Percentiles rank a stretch among this genome's conserved stretches.
phyloP scores from a whole-genome alignment of 108 stramenopile genomes.

The Nannochloropsis salina region DNA sequence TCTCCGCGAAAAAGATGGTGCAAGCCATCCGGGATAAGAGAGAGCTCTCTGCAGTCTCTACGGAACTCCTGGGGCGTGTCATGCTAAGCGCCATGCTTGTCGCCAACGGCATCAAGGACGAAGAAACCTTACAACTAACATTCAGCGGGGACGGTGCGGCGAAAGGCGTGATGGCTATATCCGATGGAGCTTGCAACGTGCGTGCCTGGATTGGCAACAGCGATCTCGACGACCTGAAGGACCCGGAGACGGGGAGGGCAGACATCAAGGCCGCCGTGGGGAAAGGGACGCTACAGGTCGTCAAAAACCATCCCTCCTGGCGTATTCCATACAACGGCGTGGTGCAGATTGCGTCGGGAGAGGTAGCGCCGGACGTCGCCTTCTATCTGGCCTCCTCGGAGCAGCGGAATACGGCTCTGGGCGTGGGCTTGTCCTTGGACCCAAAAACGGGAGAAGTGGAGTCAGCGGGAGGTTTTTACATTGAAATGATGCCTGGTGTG shows the following conservation, averaged over 20 bases:
- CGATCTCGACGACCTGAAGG: constrained; percentile 30
- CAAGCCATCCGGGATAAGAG: constrained; percentile 20
- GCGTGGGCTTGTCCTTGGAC: constrained; percentile 33
- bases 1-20: constrained; percentile 32
- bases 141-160: constrained; percentile 35
- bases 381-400: constrained; percentile 34
- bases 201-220: constrained; percentile 40
- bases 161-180: constrained; percentile 30
- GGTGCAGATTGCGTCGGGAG: constrained; percentile 29
- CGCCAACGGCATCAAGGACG: constrained; percentile 39
- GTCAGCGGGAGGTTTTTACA: not conserved
- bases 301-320: constrained; percentile 45
- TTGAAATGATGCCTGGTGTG: constrained; percentile 19
- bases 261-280: not conserved
- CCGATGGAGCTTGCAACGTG: constrained; percentile 41
- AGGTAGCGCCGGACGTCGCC: constrained; percentile 45
- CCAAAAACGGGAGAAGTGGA: not conserved
- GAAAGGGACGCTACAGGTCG: constrained; percentile 25
- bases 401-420: constrained; percentile 40
- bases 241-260: not conserved
- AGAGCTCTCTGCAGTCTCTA: constrained; percentile 36
- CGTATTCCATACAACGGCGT: constrained; percentile 37
- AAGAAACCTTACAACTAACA: constrained; percentile 41
- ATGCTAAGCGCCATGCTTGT: constrained; percentile 44
- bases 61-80: constrained; percentile 40